These are phyloP conservation scores for Aspergillus coremiiformis DNA, from an alignment of 495 filamentous ascomycete species.

Conservation along the genomic window DNA sequence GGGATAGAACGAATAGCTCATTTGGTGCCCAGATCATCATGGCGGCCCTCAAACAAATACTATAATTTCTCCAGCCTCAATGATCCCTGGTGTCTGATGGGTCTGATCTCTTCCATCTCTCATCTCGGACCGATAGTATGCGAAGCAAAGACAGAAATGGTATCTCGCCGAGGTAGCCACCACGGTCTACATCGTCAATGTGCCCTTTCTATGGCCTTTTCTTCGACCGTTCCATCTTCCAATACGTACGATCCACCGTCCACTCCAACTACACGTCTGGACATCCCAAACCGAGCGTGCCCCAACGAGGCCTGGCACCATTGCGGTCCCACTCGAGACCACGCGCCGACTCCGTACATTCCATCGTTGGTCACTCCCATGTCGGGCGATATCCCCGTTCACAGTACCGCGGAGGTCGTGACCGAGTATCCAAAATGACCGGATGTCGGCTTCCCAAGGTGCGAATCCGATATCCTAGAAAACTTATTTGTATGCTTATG, in stretches of 20 bases:
- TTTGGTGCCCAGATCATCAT: background rate
- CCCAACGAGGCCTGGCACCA: background rate
- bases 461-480: no score
- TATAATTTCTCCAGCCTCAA: background rate
- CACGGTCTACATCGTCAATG: background rate
- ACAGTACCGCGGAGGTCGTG: background rate
- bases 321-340: background rate
- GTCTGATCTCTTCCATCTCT: no score
- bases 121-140: no score
- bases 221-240: background rate
- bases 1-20: background rate
- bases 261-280: background rate
- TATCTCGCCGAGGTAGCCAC: background rate
- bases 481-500: no score
- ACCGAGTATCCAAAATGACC: background rate
- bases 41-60: background rate
- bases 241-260: background rate
- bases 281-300: background rate
- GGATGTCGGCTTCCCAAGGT: no score
- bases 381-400: background rate
- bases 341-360: background rate
- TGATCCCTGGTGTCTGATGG: background rate
- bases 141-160: background rate
- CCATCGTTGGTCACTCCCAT: background rate
- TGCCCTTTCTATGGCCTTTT: background rate